Percentiles rank a stretch among this genome's conserved stretches.
These are phyloP conservation scores for Cylindrodendrum hubeiense DNA, from an alignment of 2,329 filamentous ascomycete species.

Conservation along the genomic window DNA sequence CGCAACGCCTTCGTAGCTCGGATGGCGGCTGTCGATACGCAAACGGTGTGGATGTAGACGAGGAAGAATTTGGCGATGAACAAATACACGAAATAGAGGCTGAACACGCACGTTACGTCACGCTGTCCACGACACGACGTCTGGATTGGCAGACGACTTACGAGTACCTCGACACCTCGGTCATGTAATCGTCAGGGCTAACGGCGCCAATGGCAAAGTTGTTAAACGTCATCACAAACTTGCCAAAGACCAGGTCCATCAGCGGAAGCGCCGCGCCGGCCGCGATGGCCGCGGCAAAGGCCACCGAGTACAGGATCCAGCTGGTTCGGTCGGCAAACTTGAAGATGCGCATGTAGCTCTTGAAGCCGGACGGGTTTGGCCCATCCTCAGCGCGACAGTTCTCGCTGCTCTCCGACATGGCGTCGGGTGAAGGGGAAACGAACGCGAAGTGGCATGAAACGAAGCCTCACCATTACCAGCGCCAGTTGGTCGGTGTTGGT, in stretches of 20 bases:
- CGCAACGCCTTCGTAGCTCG: conserved; percentile 52
- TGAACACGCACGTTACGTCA: conserved; percentile 39
- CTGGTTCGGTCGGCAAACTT: conserved; percentile 53
- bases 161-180: conserved; percentile 60
- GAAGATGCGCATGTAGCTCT: conserved; percentile 56
- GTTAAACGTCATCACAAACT: conserved; percentile 66
- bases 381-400: too few relatives aligned
- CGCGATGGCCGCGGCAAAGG: conserved; percentile 52
- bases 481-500: too few relatives aligned
- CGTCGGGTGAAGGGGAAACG: too few relatives aligned
- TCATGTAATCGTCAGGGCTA: conserved; percentile 61
- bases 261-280: conserved; percentile 59
- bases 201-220: conserved; percentile 62
- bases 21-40: conserved; percentile 53
- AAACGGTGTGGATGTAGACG: conserved; percentile 67
- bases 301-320: conserved; percentile 52
- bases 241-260: conserved; percentile 71
- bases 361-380: too few relatives aligned
- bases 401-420: too few relatives aligned
- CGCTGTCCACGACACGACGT: neutral
- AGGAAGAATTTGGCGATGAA: conserved; percentile 67
- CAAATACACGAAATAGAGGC: conserved; percentile 69
- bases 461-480: too few relatives aligned
- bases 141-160: conserved; percentile 27
- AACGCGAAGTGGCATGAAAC: too few relatives aligned